Evolutionary conservation across 768 basidiomycete genomes (phyloP).

Genomic region (Suillus spraguei): DNA sequence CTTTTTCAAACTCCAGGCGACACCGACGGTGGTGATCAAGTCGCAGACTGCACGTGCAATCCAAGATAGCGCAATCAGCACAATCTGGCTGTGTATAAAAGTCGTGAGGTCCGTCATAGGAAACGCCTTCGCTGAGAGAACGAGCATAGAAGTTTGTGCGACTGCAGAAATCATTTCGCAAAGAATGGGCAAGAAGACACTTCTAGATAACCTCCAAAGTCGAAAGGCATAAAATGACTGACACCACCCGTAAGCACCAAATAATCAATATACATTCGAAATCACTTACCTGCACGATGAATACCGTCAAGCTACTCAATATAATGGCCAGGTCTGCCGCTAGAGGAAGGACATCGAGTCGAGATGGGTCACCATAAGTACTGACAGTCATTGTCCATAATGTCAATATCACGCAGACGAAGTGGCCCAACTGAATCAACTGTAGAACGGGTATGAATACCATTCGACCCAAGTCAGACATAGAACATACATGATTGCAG

Average conservation of each 20-base stretch:
- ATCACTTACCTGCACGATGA: conserved; percentile 5
- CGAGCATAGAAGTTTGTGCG: not conserved
- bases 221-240: conserved; percentile 9
- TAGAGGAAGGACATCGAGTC: conserved; percentile 5
- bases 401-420: not conserved
- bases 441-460: not conserved
- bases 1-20: conserved; percentile 4
- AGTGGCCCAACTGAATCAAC: conserved; percentile 9
- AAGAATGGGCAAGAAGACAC: not conserved
- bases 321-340: not conserved
- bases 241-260: not conserved
- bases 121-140: not conserved
- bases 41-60: conserved; percentile 4
- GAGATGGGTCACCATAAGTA: conserved; percentile 8
- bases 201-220: conserved; percentile 3
- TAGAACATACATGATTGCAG: conserved; percentile 1
- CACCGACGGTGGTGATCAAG: conserved; percentile 1
- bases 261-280: no score
- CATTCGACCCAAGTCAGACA: not conserved
- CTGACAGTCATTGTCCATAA: conserved; percentile 12
- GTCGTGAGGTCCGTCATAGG: not conserved
- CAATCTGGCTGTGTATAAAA: not conserved
- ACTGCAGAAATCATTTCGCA: not conserved
- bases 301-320: not conserved
- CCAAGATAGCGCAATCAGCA: not conserved